A percentile compares a stretch with the other conserved stretches of the same genome.
Evolutionary conservation across 2,329 filamentous ascomycete genomes (phyloP).

Genomic region (Anthostomella pinea): DNA sequence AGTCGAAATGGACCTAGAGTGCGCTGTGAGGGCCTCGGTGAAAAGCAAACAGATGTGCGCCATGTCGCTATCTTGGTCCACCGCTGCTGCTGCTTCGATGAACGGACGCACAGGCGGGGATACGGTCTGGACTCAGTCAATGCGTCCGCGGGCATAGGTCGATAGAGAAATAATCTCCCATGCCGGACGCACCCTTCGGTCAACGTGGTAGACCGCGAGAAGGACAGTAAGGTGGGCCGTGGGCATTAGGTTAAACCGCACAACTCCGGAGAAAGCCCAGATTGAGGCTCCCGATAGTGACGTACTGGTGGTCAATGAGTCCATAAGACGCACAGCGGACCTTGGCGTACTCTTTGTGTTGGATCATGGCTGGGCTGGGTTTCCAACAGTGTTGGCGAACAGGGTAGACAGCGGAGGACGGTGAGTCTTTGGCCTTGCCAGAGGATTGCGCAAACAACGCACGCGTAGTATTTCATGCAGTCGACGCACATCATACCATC

Average conservation of each 20-base stretch:
- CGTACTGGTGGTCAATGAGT: conserved; percentile 6
- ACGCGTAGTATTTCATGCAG: conserved; percentile 6
- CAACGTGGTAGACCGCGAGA: conserved; percentile 9
- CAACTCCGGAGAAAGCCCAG: conserved; percentile 4
- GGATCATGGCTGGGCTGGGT: background rate
- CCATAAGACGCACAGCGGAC: conserved; percentile 2
- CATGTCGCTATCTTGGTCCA: background rate
- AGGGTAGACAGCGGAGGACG: background rate
- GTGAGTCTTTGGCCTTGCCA: background rate
- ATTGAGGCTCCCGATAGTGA: conserved; percentile 5
- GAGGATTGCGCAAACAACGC: conserved; percentile 1
- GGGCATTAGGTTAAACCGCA: conserved; percentile 9
- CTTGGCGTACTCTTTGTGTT: conserved; percentile 6
- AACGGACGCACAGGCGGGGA: conserved; percentile 9
- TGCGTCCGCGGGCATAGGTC: conserved; percentile 8
- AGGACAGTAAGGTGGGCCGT: conserved; percentile 12
- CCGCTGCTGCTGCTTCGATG: conserved; percentile 6
- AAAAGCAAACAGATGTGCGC: conserved; percentile 1
- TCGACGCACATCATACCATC: conserved; percentile 15
- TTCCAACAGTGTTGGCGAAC: conserved; percentile 4
- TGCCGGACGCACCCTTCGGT: conserved; percentile 11
- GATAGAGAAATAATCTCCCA: conserved; percentile 14
- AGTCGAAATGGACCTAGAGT: conserved; percentile 4
- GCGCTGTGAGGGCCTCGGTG: conserved; percentile 3
- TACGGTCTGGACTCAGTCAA: conserved; percentile 18